These are phyloP conservation scores for Angomonas deanei DNA, from an alignment of 208 protist genomes.

Conservation along the genomic window DNA sequence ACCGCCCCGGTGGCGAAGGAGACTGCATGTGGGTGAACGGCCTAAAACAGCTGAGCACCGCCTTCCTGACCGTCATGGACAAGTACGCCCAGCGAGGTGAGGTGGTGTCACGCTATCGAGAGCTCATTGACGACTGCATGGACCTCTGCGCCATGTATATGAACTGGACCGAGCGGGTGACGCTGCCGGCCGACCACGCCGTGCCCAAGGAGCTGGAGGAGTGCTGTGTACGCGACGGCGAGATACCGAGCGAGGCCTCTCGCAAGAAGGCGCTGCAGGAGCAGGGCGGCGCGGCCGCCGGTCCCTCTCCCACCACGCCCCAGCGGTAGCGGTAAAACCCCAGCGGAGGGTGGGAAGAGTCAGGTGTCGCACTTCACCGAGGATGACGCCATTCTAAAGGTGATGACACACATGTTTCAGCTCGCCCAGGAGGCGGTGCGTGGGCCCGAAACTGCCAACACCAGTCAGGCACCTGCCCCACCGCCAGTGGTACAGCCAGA, in stretches of 20 bases:
- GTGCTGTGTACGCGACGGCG: constrained; percentile 37
- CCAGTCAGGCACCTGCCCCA: neutral
- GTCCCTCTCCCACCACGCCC: neutral
- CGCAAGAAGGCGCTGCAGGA: neutral
- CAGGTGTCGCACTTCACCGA: constrained; percentile 42
- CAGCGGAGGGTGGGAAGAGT: neutral
- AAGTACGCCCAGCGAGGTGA: constrained; percentile 37
- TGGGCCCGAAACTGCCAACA: neutral
- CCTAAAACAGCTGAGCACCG: constrained; percentile 45
- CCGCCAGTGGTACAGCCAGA: constrained; percentile 1
- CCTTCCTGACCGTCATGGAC: constrained; percentile 45
- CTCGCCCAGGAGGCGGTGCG: constrained; percentile 28
- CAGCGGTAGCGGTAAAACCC: neutral
- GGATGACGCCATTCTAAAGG: constrained; percentile 42
- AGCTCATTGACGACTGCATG: constrained; percentile 51
- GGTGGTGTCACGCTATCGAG: constrained; percentile 26
- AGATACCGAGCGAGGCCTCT: neutral
- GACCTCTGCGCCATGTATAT: constrained; percentile 69
- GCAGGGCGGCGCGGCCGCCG: neutral
- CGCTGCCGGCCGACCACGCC: constrained; percentile 20
- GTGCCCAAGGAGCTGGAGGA: constrained; percentile 38
- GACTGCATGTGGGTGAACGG: constrained; percentile 41
- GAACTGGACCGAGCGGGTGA: constrained; percentile 52
- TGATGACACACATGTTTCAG: constrained; percentile 76
- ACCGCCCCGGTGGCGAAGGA: constrained; percentile 56